Evolutionary conservation across 495 filamentous ascomycete species (phyloP).

Genomic region (Beverwykella pulmonaria): DNA sequence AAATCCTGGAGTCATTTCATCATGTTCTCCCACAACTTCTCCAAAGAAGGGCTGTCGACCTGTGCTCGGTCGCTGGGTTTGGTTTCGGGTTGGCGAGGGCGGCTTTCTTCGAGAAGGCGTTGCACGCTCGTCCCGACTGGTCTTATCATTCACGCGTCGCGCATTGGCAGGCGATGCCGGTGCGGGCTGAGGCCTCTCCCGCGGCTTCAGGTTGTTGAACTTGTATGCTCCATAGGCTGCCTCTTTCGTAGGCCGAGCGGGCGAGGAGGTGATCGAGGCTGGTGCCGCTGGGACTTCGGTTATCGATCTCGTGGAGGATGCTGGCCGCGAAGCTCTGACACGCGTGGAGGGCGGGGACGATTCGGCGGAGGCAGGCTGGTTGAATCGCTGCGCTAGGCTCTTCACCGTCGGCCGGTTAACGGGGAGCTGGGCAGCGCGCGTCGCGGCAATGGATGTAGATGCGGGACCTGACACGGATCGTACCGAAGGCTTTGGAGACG

Average conservation of each 20-base stretch:
- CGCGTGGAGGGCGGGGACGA: conserved; percentile 18
- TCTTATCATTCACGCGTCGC: conserved; percentile 16
- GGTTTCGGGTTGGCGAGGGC: conserved; percentile 12
- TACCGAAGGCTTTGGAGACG: conserved; percentile 22
- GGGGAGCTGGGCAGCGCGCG: conserved; percentile 27
- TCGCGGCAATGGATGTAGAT: conserved; percentile 5
- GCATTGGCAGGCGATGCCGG: conserved; percentile 20
- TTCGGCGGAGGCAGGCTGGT: conserved; percentile 23
- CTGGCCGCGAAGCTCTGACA: conserved; percentile 13
- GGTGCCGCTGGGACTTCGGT: background rate
- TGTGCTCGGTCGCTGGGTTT: background rate
- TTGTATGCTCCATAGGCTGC: conserved; percentile 34
- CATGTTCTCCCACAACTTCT: conserved; percentile 35
- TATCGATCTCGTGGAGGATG: conserved; percentile 13
- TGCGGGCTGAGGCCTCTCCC: conserved; percentile 37
- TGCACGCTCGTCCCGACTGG: conserved; percentile 12
- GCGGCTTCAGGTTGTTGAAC: conserved; percentile 37
- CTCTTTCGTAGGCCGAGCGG: conserved; percentile 30
- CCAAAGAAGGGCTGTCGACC: conserved; percentile 35
- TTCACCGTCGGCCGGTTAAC: conserved; percentile 27
- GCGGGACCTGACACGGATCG: conserved; percentile 26
- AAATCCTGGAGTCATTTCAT: conserved; percentile 24
- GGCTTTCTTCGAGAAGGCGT: conserved; percentile 18
- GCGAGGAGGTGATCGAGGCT: conserved; percentile 18
- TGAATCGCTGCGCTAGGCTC: conserved; percentile 33